phyloP scores from a whole-genome alignment of 225 moss, liverwort and hornwort genomes.

The Neckera pumila region DNA sequence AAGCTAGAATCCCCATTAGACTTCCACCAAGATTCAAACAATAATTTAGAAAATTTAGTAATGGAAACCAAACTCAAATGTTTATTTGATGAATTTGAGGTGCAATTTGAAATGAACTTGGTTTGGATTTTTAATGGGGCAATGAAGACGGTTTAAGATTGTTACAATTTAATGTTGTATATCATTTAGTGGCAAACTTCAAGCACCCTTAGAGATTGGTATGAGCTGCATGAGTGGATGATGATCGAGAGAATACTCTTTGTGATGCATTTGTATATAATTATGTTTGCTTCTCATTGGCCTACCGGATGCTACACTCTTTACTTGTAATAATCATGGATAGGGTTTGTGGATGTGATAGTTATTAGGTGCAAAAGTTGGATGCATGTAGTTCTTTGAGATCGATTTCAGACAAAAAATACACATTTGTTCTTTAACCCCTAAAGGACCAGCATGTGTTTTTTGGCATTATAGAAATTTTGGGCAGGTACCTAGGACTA shows the following conservation, averaged over 20 bases:
- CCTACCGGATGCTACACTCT: fast-evolving
- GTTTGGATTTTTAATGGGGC: not conserved
- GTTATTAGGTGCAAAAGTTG: not conserved
- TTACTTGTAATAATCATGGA: not conserved
- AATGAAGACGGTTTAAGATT: not conserved
- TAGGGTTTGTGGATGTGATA: not conserved
- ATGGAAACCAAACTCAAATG: fast-evolving
- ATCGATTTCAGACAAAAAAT: not conserved
- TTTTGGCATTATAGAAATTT: no score
- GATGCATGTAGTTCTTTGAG: not conserved
- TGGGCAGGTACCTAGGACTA: no score
- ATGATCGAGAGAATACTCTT: no score
- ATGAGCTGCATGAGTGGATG: fast-evolving
- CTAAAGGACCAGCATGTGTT: no score
- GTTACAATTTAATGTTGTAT: not conserved
- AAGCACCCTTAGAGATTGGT: not conserved
- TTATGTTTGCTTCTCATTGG: not conserved
- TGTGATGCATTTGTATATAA: not conserved
- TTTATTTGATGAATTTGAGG: not conserved
- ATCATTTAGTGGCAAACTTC: not conserved
- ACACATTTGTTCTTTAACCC: no score
- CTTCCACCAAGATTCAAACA: not conserved
- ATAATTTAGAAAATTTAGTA: not conserved
- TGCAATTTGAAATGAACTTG: not conserved
- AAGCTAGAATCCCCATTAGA: not conserved